Evolutionary conservation across 192 early-diverging fungal species (phyloP), one percentile per base, ranked within the genome.

Genomic region (Umbelopsis vinacea): DNA sequence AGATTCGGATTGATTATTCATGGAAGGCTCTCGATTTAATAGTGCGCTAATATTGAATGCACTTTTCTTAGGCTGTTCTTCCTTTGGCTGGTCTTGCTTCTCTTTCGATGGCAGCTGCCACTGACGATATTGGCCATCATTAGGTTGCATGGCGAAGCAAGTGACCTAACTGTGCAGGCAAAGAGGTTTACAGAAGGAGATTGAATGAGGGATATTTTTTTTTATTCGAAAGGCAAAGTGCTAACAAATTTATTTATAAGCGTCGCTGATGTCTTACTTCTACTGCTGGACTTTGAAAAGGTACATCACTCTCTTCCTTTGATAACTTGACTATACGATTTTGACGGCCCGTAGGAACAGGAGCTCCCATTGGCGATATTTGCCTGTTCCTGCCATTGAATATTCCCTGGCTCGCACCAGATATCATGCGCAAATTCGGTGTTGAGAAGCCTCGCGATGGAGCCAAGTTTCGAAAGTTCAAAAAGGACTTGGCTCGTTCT

Each of bases 361-460:
- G 57, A 0, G 3, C 57, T 15, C 33, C 57, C 26, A 63, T 35
- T 17, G 57, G 57, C 9, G 57, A 63, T 9, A 63, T 63, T 12
- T 63, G 48, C 15, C 48, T 63, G 57, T 26, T 63, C 35, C 33
- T 63, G 57, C 26, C 26, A 63, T 26, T 35, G 33, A 63, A 63
- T 37, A 63, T 6, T 37, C 57, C 57, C 11, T 63, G 26, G 7
- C 57, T 35, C 14, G 26, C 19, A 37, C 57, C 57, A n/a, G 57
- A 29, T 37, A 63, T 63, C 26, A 19, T 8, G 15, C 57, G 57
- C 33, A 63, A 37, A 63, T 63, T 63, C 24, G 57, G 57, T 4
- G 57, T 63, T 8, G 57, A 63, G 57, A 63, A 29, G 33, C 57
- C 57, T 63, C 57, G 57, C 0, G 57, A 29, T 17, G 57, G 57